phyloP scores from a whole-genome alignment of 495 filamentous ascomycete species.

The Lasiosphaeriaceae sp. region DNA sequence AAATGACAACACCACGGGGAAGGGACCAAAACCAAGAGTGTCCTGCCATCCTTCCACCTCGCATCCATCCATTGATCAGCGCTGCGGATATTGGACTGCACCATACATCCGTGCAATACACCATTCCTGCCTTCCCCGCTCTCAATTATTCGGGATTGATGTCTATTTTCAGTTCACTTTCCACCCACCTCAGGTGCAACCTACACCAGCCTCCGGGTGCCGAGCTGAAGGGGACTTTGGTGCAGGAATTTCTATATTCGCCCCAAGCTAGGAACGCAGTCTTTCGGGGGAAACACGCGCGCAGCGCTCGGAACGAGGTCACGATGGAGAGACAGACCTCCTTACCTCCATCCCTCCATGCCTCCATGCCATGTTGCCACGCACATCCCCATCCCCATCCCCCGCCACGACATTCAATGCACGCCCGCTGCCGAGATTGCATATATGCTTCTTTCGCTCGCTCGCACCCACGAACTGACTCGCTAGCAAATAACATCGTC shows the following conservation, averaged over 20 bases:
- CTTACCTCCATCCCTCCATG: too few species aligned
- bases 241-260: conserved; percentile 1
- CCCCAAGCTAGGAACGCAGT: conserved; percentile 3
- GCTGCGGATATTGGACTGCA: background rate
- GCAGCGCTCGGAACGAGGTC: background rate
- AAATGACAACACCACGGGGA: background rate
- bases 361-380: too few species aligned
- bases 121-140: background rate
- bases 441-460: background rate
- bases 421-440: conserved; percentile 17
- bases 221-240: conserved; percentile 1
- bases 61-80: background rate
- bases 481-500: background rate
- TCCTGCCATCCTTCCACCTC: too few species aligned
- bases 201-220: background rate
- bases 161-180: conserved; percentile 9
- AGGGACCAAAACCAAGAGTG: too few species aligned
- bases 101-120: too few species aligned
- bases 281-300: background rate
- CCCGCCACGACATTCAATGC: background rate
- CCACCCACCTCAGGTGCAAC: background rate
- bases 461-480: background rate
- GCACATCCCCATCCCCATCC: too few species aligned
- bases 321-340: background rate
- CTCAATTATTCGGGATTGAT: conserved; percentile 1